Base-by-base conservation (phyloP, 441 rosid genomes). In the Geranium incanum region DNA sequence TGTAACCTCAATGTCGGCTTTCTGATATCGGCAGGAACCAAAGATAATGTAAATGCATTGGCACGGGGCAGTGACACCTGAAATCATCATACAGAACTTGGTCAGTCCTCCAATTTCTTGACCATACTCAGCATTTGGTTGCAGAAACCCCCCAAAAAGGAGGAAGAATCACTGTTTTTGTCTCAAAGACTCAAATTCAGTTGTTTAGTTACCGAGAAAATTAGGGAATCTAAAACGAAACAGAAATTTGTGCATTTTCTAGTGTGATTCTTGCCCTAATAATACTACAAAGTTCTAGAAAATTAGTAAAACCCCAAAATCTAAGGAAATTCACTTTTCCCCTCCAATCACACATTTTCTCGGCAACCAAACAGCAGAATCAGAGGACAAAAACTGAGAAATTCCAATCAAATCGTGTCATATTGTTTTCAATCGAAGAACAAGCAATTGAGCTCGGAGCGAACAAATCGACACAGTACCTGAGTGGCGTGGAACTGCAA, bases 401-500 rank as follows among this genome's bases (percentile, higher is more conserved):
- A 39, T 39, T 7, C 6, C 5, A 7, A 39, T 39, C 43, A 39
- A 39, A 39, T 39, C 43, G 8, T 4, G 43, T 4, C 3, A 4
- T 4, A 39, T 39, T 39, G 13, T 16, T 59, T 6, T 6, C 23
- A 15, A 59, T 18, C 16, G 8, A 18, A 19, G 21, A 15, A 19
- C 21, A 16, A 8, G 18, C 18, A 59, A 16, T 19, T 18, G 66
- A 62, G 7, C 21, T 19, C 66, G 21, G 43, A 39, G 43, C 36
- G 9, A n/a, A 2, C 33, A 19, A 62, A 62, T 6, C 4, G 36
- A 16, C 50, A 68, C 50, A 0, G 45, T 79, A 89, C 96, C 86
- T 88, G 93, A 84, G 92, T 88, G 41, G 87, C 90, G 67, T 85
- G 89, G 75, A 93, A 90, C 87, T 86, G 90, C 68, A 93, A 78